Conservation (phyloP, 225 moss, liverwort and hornwort species). For the Pseudisothecium myosuroides region DNA sequence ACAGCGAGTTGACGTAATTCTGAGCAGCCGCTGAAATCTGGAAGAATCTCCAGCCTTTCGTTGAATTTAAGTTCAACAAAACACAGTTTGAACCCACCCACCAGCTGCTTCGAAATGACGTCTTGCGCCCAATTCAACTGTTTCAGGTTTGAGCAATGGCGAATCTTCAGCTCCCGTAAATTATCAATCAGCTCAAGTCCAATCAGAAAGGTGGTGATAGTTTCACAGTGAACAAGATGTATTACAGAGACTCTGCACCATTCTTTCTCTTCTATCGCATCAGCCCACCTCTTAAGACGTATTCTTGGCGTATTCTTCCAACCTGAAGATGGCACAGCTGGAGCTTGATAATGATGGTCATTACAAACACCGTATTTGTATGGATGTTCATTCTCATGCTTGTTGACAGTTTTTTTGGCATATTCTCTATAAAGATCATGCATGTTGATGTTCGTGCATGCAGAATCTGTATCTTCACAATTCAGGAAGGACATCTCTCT, state of each 20-base stretch:
- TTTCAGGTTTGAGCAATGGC: neutral
- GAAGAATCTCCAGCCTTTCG: neutral
- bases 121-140: neutral
- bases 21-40: neutral
- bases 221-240: neutral
- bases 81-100: neutral
- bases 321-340: neutral
- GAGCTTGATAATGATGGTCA: neutral
- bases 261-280: neutral
- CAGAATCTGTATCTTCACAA: neutral
- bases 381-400: neutral
- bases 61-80: neutral
- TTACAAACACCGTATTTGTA: neutral
- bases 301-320: neutral
- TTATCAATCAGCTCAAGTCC: neutral
- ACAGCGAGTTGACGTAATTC: neutral
- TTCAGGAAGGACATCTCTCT: neutral
- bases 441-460: neutral
- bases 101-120: neutral
- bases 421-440: neutral
- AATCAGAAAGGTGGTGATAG: neutral
- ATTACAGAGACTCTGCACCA: neutral
- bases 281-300: neutral
- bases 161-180: neutral
- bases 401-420: neutral